Percentiles rank a stretch among this genome's conserved stretches.
These are phyloP conservation scores for Metarhizium sp. DNA, from an alignment of 2,329 filamentous ascomycete species.

Conservation along the genomic window DNA sequence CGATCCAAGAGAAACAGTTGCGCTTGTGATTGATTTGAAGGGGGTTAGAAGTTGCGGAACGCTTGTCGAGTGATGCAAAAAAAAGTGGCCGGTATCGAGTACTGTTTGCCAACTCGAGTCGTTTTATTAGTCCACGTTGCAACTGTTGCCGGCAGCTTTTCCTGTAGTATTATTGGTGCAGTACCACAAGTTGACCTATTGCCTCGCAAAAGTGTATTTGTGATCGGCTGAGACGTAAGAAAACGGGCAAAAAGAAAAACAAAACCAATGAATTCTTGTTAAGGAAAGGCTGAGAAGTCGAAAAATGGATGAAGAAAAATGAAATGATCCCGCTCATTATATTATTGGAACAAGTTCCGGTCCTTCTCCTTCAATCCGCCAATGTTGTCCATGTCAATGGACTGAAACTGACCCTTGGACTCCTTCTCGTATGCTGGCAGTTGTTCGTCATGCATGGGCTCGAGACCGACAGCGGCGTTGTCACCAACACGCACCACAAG, in stretches of 20 bases:
- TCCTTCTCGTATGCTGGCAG: slow-evolving; percentile 86
- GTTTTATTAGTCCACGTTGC: background rate
- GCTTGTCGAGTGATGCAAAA: background rate
- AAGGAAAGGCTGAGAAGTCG: slow-evolving; percentile 4
- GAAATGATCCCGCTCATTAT: slow-evolving; percentile 3
- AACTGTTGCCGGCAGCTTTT: background rate
- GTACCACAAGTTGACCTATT: background rate
- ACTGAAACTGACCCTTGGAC: slow-evolving; percentile 73
- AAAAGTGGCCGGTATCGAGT: background rate
- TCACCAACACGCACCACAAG: slow-evolving; percentile 90
- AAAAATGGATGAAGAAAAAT: slow-evolving; percentile 3
- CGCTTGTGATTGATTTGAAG: background rate
- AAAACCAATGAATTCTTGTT: slow-evolving; percentile 3
- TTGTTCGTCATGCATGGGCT: slow-evolving; percentile 71
- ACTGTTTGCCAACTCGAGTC: background rate
- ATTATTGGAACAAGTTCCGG: slow-evolving; percentile 27
- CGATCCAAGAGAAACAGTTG: background rate
- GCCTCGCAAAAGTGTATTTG: slow-evolving; percentile 3
- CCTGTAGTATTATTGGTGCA: background rate
- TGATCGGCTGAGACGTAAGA: background rate
- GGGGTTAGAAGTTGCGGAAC: background rate
- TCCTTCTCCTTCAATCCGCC: slow-evolving; percentile 92
- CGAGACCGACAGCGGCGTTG: slow-evolving; percentile 72
- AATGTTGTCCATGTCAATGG: slow-evolving; percentile 88
- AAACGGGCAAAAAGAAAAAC: slow-evolving; percentile 2